A percentile compares a stretch with the other conserved stretches of the same genome.
phyloP scores from a whole-genome alignment of 2,329 filamentous ascomycete genomes.

The Cladosporium austrohemisphaericum region DNA sequence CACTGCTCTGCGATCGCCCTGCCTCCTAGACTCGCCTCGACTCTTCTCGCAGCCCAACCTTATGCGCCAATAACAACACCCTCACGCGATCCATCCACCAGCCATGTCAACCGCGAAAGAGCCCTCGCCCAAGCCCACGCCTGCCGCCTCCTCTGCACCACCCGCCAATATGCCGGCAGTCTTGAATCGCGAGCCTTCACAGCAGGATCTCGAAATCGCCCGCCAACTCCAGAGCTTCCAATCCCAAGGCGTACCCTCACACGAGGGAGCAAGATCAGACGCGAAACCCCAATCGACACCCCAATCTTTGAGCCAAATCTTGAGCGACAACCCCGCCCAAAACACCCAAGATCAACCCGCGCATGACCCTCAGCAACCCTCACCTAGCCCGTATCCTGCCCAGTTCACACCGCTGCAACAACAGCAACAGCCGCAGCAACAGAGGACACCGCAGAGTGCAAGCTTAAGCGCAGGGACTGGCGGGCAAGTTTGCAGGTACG shows the following conservation, averaged over 20 bases:
- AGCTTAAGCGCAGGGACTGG: constrained; percentile 23
- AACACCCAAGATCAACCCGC: background rate
- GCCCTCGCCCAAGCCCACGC: background rate
- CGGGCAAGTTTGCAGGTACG: constrained; percentile 70
- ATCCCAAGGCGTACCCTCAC: constrained; percentile 34
- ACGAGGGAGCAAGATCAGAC: constrained; percentile 17
- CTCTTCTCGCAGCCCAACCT: background rate
- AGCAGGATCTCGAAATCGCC: constrained; percentile 49
- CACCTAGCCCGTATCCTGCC: constrained; percentile 5
- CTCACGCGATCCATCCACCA: background rate
- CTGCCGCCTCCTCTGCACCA: constrained; percentile 1
- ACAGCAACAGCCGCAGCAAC: background rate
- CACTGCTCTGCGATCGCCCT: no score
- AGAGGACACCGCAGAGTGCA: background rate
- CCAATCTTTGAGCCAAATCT: constrained; percentile 7
- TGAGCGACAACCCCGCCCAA: constrained; percentile 10
- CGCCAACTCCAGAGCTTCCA: constrained; percentile 46
- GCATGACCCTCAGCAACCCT: background rate
- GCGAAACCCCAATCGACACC: constrained; percentile 16
- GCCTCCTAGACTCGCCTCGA: no score
- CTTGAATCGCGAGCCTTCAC: constrained; percentile 43
- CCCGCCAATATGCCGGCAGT: constrained; percentile 25
- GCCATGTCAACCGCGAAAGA: constrained; percentile 9
- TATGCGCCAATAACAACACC: constrained; percentile 6
- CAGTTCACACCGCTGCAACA: constrained; percentile 15